Base-by-base conservation (phyloP, 208 protist genomes). In the Trypanosoma conorhini region DNA sequence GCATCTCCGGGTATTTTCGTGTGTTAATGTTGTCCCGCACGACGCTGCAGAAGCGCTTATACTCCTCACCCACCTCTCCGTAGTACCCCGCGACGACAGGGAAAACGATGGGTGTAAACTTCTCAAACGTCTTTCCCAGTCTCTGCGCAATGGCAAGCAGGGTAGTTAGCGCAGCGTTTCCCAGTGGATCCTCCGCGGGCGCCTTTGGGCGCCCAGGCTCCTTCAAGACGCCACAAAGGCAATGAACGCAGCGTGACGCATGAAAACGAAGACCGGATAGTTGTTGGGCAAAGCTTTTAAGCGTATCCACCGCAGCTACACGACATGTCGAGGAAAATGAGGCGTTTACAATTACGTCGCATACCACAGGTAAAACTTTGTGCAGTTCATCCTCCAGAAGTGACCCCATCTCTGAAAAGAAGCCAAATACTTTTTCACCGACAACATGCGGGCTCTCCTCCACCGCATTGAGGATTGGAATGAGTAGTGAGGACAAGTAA, bases 61-160 rank as follows among this genome's bases (percentile, higher is more conserved):
- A 81, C 17, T 54, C 40, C 17, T 31, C 54, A 54, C 35, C 26
- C 24, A 62, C 72, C 31, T 85, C 86, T 13, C 77, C 70, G n/a
- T 83, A 84, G 72, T 86, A 89, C 28, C 63, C 55, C 30, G 87
- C 85, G 21, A 96, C 81, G 22, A 88, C 70, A 44, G 84, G 87
- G 51, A 84, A 85, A 31, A 96, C 84, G 54, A 94, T 76, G 12
- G 84, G 78, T 3, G 68, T 82, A 74, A 87, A 96, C 51, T 92
- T 96, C 48, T 88, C 89, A 81, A 93, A 94, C 58, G 87, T 79
- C 42, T 76, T 81, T 38, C 92, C 92, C 5, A 96, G 71, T 72
- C 93, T 92, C 35, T 79, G 81, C 5, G 87, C 86, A 63, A 96
- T 78, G 62, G 83, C 67, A 26, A 78, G 76, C 26, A 96, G 69